Percentiles rank a stretch among this genome's conserved stretches.
Evolutionary conservation across 2,329 filamentous ascomycete genomes (phyloP).

Genomic region (Penicillium verrucosum): DNA sequence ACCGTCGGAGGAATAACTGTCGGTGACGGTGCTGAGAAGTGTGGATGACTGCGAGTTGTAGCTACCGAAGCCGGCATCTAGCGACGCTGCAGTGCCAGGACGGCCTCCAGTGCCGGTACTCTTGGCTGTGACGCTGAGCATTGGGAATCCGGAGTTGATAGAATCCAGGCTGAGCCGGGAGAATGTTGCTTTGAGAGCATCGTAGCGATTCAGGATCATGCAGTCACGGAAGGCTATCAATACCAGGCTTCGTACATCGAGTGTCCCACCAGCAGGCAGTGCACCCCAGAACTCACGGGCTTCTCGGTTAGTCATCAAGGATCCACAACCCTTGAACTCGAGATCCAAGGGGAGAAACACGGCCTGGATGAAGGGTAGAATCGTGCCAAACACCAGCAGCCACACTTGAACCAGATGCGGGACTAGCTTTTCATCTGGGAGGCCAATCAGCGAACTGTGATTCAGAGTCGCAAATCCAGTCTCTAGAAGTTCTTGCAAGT

Average conservation of each 20-base stretch:
- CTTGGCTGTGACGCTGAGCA: conserved; percentile 40
- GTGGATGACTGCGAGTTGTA: conserved; percentile 78
- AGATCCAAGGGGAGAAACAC: conserved; percentile 91
- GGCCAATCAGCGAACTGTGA: conserved; percentile 67
- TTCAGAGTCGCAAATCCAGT: conserved; percentile 84
- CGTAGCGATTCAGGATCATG: conserved; percentile 84
- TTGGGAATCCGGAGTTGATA: conserved; percentile 53
- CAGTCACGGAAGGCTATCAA: conserved; percentile 84
- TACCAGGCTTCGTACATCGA: conserved; percentile 86
- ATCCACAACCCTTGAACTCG: conserved; percentile 82
- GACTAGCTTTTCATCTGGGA: conserved; percentile 83
- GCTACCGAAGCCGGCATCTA: conserved; percentile 71
- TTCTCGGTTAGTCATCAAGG: conserved; percentile 72
- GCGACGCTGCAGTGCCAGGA: conserved; percentile 70
- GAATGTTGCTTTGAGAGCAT: conserved; percentile 83
- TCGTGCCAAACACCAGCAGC: conserved; percentile 85
- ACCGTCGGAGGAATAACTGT: conserved; percentile 51
- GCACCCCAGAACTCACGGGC: conserved; percentile 85
- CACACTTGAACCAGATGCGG: conserved; percentile 89
- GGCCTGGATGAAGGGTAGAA: conserved; percentile 90
- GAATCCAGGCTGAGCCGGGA: conserved; percentile 85
- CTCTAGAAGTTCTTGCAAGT: conserved; percentile 58
- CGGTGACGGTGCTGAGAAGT: conserved; percentile 64
- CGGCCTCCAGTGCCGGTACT: conserved; percentile 50
- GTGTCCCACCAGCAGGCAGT: conserved; percentile 53